Evolutionary conservation across 371 early-diverging fungal species (phyloP).

Genomic region (Nematocida sp.): DNA sequence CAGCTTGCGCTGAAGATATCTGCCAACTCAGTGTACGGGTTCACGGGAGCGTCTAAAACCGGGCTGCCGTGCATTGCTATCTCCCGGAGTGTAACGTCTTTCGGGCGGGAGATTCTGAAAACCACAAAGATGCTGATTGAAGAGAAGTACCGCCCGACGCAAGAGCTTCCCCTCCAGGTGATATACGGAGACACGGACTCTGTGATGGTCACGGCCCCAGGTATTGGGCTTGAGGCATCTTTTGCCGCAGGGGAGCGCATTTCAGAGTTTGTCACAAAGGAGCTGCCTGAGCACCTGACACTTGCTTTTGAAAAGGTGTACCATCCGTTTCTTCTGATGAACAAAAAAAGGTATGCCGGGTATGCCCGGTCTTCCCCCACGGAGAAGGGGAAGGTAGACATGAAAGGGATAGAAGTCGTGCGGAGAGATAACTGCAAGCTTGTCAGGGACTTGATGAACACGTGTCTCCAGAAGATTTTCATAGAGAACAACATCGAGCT

Average conservation of each 20-base stretch:
- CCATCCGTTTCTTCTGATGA: conserved; percentile 90
- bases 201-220: conserved; percentile 96
- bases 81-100: conserved; percentile 92
- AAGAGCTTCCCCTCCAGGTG: conserved; percentile 66
- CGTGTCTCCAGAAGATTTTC: conserved; percentile 78
- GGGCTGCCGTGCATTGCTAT: conserved; percentile 92
- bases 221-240: conserved; percentile 72
- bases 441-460: conserved; percentile 83
- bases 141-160: conserved; percentile 66
- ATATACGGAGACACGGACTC: conserved; percentile 99
- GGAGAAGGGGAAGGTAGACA: conserved; percentile 85
- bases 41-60: conserved; percentile 93
- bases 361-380: conserved; percentile 71
- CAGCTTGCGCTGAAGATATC: conserved; percentile 93
- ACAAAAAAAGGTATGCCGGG: conserved; percentile 98
- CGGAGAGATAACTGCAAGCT: conserved; percentile 93
- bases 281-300: conserved; percentile 86
- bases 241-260: conserved; percentile 60
- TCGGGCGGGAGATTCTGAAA: conserved; percentile 94
- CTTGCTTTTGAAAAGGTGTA: conserved; percentile 99
- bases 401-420: conserved; percentile 98
- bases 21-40: conserved; percentile 98
- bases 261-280: conserved; percentile 74
- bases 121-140: conserved; percentile 81
- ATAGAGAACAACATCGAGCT: conserved; percentile 80